Percentiles rank a stretch among this genome's conserved stretches.
phyloP scores from a whole-genome alignment of 768 basidiomycete species.

The Trametopsis cervina region DNA sequence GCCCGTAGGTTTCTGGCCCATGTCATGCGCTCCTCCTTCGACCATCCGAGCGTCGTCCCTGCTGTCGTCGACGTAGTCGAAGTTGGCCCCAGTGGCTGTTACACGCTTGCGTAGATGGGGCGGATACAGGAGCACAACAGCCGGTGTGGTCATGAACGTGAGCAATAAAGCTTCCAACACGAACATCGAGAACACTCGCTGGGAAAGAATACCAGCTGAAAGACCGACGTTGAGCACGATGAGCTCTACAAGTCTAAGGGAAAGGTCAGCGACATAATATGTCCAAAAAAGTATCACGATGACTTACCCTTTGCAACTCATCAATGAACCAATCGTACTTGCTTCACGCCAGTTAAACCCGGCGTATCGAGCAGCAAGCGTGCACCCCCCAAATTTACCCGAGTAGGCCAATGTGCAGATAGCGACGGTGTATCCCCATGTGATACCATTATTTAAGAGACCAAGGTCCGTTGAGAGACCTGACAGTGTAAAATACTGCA shows the following conservation, averaged over 20 bases:
- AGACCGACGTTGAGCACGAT: slow-evolving; percentile 96
- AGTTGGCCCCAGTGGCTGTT: slow-evolving; percentile 38
- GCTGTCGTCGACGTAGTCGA: slow-evolving; percentile 34
- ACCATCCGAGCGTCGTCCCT: slow-evolving; percentile 24
- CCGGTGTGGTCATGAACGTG: slow-evolving; percentile 83
- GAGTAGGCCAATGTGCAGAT: slow-evolving; percentile 73
- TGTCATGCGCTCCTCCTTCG: slow-evolving; percentile 11
- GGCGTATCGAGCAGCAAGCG: slow-evolving; percentile 54
- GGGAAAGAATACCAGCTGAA: slow-evolving; percentile 60
- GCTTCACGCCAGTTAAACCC: slow-evolving; percentile 80
- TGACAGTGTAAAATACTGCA: slow-evolving; percentile 85
- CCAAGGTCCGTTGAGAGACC: slow-evolving; percentile 88
- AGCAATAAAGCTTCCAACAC: slow-evolving; percentile 78
- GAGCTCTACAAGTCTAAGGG: slow-evolving; percentile 71
- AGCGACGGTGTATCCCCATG: slow-evolving; percentile 84
- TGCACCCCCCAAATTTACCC: slow-evolving; percentile 88
- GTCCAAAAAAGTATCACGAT: neutral
- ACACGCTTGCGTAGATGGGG: slow-evolving; percentile 48
- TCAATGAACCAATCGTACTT: slow-evolving; percentile 79
- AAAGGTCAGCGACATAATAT: no score
- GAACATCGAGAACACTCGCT: slow-evolving; percentile 90
- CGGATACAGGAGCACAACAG: slow-evolving; percentile 62
- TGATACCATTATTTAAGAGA: slow-evolving; percentile 72
- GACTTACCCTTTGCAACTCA: slow-evolving; percentile 89
- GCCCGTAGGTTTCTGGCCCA: slow-evolving; percentile 5